Base-by-base conservation (phyloP, 371 early-diverging fungal species). In the Mitosporidium daphniae region DNA sequence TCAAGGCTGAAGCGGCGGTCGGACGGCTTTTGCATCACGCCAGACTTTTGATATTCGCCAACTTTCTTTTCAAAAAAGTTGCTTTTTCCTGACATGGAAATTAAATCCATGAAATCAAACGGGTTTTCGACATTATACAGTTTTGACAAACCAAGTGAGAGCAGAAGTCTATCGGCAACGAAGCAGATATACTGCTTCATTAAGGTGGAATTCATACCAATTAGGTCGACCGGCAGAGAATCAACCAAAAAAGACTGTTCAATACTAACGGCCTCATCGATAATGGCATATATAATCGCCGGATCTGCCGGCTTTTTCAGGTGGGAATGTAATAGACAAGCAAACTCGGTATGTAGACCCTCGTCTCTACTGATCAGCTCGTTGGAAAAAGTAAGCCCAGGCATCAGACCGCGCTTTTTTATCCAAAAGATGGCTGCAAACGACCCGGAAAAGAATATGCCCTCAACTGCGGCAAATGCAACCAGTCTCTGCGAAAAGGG, bases 11-110 rank as follows among this genome's bases (percentile, higher is more conserved):
- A n/a, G n/a, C n/a, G n/a, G n/a, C n/a, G n/a, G n/a, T n/a, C n/a
- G n/a, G n/a, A n/a, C 20, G 20, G 20, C 20, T 20, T 20, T 20
- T 23, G 21, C 8, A 12, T n/a, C 29, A 82, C 82, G 36, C 77
- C 78, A 35, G 84, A 67, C 51, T 80, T 84, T 42, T 91, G 89
- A 46, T 97, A 97, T 39, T 93, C 93, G 8, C 78, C 72, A 17
- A 94, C 94, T 37, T 67, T 67, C 60, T 93, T 93, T 51, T 97
- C 98, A 38, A 97, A 97, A 55, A 97, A 97, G 58, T 97, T 97
- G 28, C 94, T 86, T 56, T 97, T 97, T 37, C 94, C 94, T 25
- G 28, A 14, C 33, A 97, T 53, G 15, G 80, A 78, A 42, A 94
- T 91, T 55, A 89, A 50, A 41, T 94, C 98, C 98, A 97, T 97